phyloP scores from a whole-genome alignment of 2,329 filamentous ascomycete genomes.

The Penicillium fuscoglaucum region DNA sequence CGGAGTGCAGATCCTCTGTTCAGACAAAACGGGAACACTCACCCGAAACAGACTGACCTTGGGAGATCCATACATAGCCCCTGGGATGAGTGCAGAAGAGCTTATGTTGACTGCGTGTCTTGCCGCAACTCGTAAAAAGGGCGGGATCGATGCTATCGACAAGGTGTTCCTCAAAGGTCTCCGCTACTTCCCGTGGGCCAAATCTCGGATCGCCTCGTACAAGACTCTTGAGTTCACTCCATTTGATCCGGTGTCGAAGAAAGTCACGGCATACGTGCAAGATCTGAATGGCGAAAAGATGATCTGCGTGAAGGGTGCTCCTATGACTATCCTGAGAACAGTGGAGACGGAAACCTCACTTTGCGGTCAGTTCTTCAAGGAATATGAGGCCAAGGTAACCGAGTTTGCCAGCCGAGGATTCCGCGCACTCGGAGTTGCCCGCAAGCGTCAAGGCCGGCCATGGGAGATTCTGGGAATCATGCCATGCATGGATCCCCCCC shows the following conservation, averaged over 20 bases:
- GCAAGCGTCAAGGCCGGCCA: conserved; percentile 75
- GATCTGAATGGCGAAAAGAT: conserved; percentile 81
- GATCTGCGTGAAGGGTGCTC: conserved; percentile 87
- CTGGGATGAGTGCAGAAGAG: conserved; percentile 79
- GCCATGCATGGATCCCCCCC: conserved; percentile 89
- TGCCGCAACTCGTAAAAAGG: conserved; percentile 89
- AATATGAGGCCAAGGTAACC: conserved; percentile 89
- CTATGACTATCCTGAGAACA: conserved; percentile 81
- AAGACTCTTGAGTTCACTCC: conserved; percentile 81
- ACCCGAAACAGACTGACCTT: conserved; percentile 94
- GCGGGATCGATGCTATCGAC: conserved; percentile 92
- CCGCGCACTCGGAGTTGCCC: conserved; percentile 88
- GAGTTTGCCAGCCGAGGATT: conserved; percentile 93
- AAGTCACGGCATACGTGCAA: conserved; percentile 80
- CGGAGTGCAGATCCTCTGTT: conserved; percentile 91
- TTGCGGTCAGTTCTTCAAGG: conserved; percentile 73
- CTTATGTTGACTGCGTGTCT: conserved; percentile 91
- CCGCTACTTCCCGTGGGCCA: conserved; percentile 77
- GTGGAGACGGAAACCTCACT: conserved; percentile 76
- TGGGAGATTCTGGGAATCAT: conserved; percentile 96
- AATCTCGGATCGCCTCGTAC: conserved; percentile 78
- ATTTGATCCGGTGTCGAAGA: conserved; percentile 92
- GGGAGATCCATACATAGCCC: conserved; percentile 78
- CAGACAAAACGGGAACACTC: conserved; percentile 89
- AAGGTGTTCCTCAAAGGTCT: conserved; percentile 90